Percentiles rank a stretch among this genome's conserved stretches.
These are phyloP conservation scores for Beauveria scarabaeidicola DNA, from an alignment of 2,329 filamentous ascomycete species.

Conservation along the genomic window DNA sequence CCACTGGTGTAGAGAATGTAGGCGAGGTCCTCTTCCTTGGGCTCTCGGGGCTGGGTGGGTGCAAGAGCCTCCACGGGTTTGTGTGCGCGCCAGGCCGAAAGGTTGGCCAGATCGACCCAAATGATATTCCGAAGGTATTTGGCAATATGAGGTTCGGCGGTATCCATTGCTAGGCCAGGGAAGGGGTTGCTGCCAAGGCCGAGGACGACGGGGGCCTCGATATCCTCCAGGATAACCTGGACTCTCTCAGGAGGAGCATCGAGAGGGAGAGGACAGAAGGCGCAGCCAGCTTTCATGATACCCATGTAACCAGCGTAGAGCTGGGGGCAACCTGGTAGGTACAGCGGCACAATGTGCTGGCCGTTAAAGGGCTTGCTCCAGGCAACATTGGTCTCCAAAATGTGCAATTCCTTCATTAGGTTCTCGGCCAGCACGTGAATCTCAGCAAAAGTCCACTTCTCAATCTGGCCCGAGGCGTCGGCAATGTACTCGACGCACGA, in stretches of 20 bases:
- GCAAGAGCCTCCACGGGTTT: neutral
- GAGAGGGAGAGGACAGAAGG: conserved; percentile 8
- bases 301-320: conserved; percentile 13
- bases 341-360: conserved; percentile 31
- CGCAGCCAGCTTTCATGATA: conserved; percentile 10
- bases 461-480: conserved; percentile 3
- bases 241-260: conserved; percentile 10
- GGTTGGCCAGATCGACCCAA: conserved; percentile 11
- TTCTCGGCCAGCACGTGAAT: neutral
- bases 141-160: conserved; percentile 15
- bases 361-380: conserved; percentile 29
- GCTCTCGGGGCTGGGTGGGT: neutral
- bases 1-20: conserved; percentile 37
- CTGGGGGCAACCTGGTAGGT: conserved; percentile 11
- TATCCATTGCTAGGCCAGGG: conserved; percentile 15
- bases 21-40: conserved; percentile 22
- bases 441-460: conserved; percentile 7
- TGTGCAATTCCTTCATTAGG: conserved; percentile 7
- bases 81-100: conserved; percentile 3
- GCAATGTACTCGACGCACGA: conserved; percentile 10
- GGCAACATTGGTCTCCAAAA: conserved; percentile 27
- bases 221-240: conserved; percentile 7
- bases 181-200: conserved; percentile 17
- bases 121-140: conserved; percentile 5
- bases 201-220: conserved; percentile 12